Evolutionary conservation across 1,284 basidiomycete genomes (phyloP), one percentile per base, ranked within the genome.

Genomic region (Ceratobasidium sp.): DNA sequence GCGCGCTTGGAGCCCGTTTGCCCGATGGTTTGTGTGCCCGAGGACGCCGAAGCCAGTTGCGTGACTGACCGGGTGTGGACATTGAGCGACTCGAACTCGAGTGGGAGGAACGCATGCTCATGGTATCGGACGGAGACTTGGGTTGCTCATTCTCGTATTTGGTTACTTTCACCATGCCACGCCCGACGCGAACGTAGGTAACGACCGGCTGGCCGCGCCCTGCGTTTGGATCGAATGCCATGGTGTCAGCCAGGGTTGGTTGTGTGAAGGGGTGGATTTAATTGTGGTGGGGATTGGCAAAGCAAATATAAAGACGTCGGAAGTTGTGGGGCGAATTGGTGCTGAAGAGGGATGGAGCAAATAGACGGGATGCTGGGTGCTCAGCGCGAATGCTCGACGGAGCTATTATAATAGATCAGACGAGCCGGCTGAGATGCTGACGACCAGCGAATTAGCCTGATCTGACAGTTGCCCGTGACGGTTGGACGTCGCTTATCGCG

Each of bases 111-210:
- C 36, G 27, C 47, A 72, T 3, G 36, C 69, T 72, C 6, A n/a
- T 50, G 2, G 69, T 72, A 22, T 72, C 69, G 27, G 57, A 62
- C 17, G 69, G 69, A 11, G 69, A 72, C 33, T 72, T 72, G 69
- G 69, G 69, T 19, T 72, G 69, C 51, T 72, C 57, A 22, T 51
- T 72, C 62, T 72, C 69, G 57, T 72, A 72, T 41, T 72, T 72
- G 69, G 69, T 72, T 2, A 72, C 57, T 62, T 72, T 72, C 56
- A 72, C 69, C 69, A 72, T 72, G 56, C 69, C 69, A 17, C 69
- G 69, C 14, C 69, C 69, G 29, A 72, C 69, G 31, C 69, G 69
- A 19, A 72, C 69, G 36, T 72, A 72, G 69, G 56, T 62, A 33
- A 72, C 69, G 7, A 72, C 45, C 57, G 57, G 56, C n/a, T 57